A percentile compares a stretch with the other conserved stretches of the same genome.
Conservation (phyloP, 2,329 filamentous ascomycete species). For the Capronia americana region DNA sequence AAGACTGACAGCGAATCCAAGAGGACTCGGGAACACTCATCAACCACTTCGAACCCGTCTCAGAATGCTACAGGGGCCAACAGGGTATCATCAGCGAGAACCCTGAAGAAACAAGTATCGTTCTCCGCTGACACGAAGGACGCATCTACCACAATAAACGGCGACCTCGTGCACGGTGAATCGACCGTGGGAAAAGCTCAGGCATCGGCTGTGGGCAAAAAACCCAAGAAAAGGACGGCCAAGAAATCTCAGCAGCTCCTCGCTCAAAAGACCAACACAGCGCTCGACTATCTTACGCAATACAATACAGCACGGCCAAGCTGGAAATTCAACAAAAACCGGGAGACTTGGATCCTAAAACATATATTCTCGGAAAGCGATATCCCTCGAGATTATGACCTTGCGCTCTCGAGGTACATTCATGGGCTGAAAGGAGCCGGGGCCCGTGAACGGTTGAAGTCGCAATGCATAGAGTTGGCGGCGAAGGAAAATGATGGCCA, state of each 20-base stretch:
- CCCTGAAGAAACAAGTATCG: slow-evolving; percentile 54
- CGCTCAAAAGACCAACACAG: slow-evolving; percentile 33
- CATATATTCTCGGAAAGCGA: slow-evolving; percentile 75
- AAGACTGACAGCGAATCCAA: slow-evolving; percentile 14
- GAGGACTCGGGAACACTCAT: not conserved
- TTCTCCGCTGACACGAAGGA: slow-evolving; percentile 69
- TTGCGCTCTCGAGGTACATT: slow-evolving; percentile 77
- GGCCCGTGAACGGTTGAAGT: slow-evolving; percentile 68
- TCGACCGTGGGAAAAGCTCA: slow-evolving; percentile 12
- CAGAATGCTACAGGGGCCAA: slow-evolving; percentile 3
- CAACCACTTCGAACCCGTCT: not conserved
- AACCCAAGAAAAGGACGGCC: slow-evolving; percentile 43
- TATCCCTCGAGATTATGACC: slow-evolving; percentile 74
- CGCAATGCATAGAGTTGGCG: slow-evolving; percentile 69
- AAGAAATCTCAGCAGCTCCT: slow-evolving; percentile 34
- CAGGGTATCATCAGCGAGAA: slow-evolving; percentile 8
- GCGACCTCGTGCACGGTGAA: slow-evolving; percentile 1
- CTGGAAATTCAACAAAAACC: slow-evolving; percentile 98
- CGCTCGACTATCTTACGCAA: slow-evolving; percentile 70
- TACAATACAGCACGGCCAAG: slow-evolving; percentile 72
- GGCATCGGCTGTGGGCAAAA: slow-evolving; percentile 41
- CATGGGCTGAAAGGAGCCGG: slow-evolving; percentile 77
- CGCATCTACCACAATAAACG: slow-evolving; percentile 43
- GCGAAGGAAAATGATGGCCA: slow-evolving; percentile 52
- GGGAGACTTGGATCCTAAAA: slow-evolving; percentile 84